A percentile compares a stretch with the other conserved stretches of the same genome.
Evolutionary conservation across 2,329 filamentous ascomycete genomes (phyloP).

Genomic region (Fusarium sublunatum): DNA sequence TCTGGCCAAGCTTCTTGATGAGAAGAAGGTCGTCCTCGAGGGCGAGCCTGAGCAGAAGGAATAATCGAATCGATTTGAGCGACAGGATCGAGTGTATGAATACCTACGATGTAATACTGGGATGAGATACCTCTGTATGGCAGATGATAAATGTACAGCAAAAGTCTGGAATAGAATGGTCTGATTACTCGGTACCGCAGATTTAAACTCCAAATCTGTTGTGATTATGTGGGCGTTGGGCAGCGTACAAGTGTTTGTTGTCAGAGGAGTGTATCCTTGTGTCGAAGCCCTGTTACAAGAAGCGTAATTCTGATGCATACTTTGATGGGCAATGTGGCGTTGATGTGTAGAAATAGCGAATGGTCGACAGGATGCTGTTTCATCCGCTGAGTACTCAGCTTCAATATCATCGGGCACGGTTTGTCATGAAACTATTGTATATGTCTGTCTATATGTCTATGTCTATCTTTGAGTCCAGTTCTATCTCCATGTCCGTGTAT

Average conservation of each 20-base stretch:
- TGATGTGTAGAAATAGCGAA: too few species aligned
- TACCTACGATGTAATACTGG: slow-evolving; percentile 44
- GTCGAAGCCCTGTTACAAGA: not conserved
- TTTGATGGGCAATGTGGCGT: too few species aligned
- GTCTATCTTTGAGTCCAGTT: not conserved
- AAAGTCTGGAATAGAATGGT: slow-evolving; percentile 36
- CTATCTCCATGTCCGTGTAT: not conserved
- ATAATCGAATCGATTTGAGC: slow-evolving; percentile 25
- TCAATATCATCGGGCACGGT: not conserved
- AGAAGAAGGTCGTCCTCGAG: slow-evolving; percentile 84
- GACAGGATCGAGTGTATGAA: slow-evolving; percentile 40
- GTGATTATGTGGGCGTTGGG: not conserved
- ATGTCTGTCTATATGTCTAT: slow-evolving; percentile 1
- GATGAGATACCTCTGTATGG: slow-evolving; percentile 45
- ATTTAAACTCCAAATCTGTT: not conserved
- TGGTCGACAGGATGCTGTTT: too few species aligned
- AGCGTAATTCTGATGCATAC: too few species aligned
- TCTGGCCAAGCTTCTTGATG: slow-evolving; percentile 88
- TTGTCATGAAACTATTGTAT: not conserved
- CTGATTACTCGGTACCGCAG: slow-evolving; percentile 6
- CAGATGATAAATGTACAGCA: slow-evolving; percentile 41
- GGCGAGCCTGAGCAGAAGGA: slow-evolving; percentile 55
- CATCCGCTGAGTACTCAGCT: too few species aligned
- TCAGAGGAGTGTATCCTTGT: not conserved
- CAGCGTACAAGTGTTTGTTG: not conserved